Conservation (phyloP, 345 rosid species). For the Salix purpurea region DNA sequence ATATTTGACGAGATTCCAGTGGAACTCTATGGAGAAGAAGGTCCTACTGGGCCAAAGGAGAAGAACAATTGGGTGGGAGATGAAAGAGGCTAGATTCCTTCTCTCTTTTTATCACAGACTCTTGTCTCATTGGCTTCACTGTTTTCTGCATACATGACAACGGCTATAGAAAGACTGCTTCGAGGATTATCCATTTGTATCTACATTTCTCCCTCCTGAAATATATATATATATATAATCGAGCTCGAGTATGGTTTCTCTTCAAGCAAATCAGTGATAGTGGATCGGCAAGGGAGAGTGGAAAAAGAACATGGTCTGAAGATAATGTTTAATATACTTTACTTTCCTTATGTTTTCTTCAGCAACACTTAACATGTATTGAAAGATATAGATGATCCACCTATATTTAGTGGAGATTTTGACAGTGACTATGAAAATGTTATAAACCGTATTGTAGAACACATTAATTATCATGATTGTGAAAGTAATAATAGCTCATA, state of each 20-base stretch:
- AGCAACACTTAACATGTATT: too few relatives aligned
- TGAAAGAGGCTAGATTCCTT: constrained; percentile 52
- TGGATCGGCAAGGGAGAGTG: not conserved
- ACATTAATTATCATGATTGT: too few relatives aligned
- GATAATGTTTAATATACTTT: too few relatives aligned
- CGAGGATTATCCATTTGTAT: not conserved
- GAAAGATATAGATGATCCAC: too few relatives aligned
- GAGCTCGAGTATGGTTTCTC: not conserved
- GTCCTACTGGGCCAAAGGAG: constrained; percentile 94
- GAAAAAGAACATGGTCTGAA: not conserved
- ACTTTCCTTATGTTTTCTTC: too few relatives aligned
- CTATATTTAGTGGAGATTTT: too few relatives aligned
- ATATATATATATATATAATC: not conserved
- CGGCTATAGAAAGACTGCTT: not conserved
- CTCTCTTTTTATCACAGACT: not conserved
- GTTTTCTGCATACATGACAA: not conserved
- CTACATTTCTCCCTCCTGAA: not conserved
- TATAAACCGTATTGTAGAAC: too few relatives aligned
- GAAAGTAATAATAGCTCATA: too few relatives aligned
- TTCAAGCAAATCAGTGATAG: not conserved
- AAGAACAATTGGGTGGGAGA: constrained; percentile 89
- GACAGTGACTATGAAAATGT: too few relatives aligned
- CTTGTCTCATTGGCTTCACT: not conserved
- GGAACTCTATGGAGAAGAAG: constrained; percentile 71
- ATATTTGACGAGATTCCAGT: constrained; percentile 47